Evolutionary conservation across 2,329 filamentous ascomycete species (phyloP).

Genomic region (Sclerotinia sclerotiorum): DNA sequence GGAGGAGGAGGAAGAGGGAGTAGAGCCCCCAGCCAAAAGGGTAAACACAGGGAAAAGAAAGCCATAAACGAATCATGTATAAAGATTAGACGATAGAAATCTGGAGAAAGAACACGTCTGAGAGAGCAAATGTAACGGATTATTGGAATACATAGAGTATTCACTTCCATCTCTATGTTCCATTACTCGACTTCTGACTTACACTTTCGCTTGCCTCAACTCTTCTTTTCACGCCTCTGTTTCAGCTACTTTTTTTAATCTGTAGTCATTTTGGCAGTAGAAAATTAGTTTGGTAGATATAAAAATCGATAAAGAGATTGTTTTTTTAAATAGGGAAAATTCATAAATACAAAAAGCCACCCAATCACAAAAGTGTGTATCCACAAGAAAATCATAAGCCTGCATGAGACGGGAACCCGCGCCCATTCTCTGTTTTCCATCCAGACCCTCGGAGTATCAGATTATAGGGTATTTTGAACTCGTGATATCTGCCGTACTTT

Average conservation of each 20-base stretch:
- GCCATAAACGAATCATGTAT: neutral
- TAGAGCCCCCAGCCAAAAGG: neutral
- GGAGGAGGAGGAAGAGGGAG: neutral
- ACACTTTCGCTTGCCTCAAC: neutral
- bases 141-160: neutral
- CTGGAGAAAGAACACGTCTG: neutral
- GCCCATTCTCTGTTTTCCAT: neutral
- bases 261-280: neutral
- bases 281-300: neutral
- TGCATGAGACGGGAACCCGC: neutral
- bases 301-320: neutral
- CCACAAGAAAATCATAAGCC: neutral
- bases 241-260: neutral
- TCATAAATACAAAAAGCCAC: neutral
- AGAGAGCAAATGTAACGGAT: neutral
- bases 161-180: neutral
- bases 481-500: neutral
- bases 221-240: neutral
- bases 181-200: neutral
- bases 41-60: neutral
- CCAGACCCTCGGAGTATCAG: neutral
- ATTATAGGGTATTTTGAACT: slow-evolving; percentile 1
- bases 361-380: neutral
- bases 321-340: neutral
- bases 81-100: neutral